Evolutionary conservation across 306 rosid genomes (phyloP).

Genomic region (Cicer judaicum): DNA sequence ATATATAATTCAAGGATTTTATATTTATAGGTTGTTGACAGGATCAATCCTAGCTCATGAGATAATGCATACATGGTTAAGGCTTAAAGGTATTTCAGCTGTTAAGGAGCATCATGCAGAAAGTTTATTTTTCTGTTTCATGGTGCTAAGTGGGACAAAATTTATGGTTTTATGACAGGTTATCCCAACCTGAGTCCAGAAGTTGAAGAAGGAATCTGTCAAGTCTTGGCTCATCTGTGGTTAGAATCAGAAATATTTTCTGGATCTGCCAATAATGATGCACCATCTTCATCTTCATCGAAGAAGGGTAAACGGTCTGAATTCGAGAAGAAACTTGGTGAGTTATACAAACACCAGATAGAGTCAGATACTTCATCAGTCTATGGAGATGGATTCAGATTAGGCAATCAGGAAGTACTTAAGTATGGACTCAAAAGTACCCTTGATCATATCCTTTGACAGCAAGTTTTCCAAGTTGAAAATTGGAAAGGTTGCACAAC

Average conservation of each 20-base stretch:
- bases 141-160: slow-evolving; percentile 24
- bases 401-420: slow-evolving; percentile 71
- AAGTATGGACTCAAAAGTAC: slow-evolving; percentile 81
- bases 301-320: slow-evolving; percentile 88
- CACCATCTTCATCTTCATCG: slow-evolving; percentile 65
- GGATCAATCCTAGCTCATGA: slow-evolving; percentile 99
- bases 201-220: slow-evolving; percentile 99
- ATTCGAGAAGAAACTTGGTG: slow-evolving; percentile 86
- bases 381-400: slow-evolving; percentile 89
- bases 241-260: slow-evolving; percentile 77
- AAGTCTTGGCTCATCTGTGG: slow-evolving; percentile 96
- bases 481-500: no score
- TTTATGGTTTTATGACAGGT: slow-evolving; percentile 58
- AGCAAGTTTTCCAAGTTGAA: slow-evolving; percentile 63
- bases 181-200: slow-evolving; percentile 79
- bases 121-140: slow-evolving; percentile 21
- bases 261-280: slow-evolving; percentile 51
- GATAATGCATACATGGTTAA: slow-evolving; percentile 99
- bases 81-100: slow-evolving; percentile 81
- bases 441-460: slow-evolving; percentile 86
- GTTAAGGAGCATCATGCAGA: slow-evolving; percentile 9
- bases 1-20: slow-evolving; percentile 39
- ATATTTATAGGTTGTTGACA: slow-evolving; percentile 73
- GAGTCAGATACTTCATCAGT: slow-evolving; percentile 87
- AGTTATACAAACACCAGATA: slow-evolving; percentile 83